phyloP scores from a whole-genome alignment of 768 basidiomycete species.

The Russula vinacea region DNA sequence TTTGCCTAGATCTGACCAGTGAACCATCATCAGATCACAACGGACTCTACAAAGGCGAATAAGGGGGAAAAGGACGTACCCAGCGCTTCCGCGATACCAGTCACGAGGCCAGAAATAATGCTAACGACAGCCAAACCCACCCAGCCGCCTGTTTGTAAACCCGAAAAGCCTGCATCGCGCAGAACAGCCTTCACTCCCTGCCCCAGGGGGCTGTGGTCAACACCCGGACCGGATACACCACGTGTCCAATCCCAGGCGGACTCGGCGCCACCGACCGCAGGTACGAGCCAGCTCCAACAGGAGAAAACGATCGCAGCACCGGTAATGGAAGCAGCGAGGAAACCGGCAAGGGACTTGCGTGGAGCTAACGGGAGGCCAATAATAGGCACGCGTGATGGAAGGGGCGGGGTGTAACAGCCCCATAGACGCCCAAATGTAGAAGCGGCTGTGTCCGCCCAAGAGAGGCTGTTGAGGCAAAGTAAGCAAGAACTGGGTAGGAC shows the following conservation, averaged over 20 bases:
- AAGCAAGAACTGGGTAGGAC: slow-evolving; percentile 1
- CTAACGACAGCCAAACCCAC: slow-evolving; percentile 55
- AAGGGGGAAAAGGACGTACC: slow-evolving; percentile 49
- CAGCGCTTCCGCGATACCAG: slow-evolving; percentile 84
- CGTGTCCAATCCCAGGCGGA: slow-evolving; percentile 57
- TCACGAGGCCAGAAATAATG: slow-evolving; percentile 68
- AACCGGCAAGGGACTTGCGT: slow-evolving; percentile 83
- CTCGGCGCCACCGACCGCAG: slow-evolving; percentile 41
- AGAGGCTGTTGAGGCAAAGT: slow-evolving; percentile 54
- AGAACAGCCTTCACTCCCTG: slow-evolving; percentile 34
- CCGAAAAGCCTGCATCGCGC: slow-evolving; percentile 26
- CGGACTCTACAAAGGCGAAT: not conserved
- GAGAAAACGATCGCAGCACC: slow-evolving; percentile 61
- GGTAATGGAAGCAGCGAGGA: slow-evolving; percentile 70
- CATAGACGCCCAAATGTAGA: slow-evolving; percentile 88
- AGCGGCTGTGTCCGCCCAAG: slow-evolving; percentile 94
- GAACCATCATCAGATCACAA: not conserved
- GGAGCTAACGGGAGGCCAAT: slow-evolving; percentile 67
- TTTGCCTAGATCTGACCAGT: slow-evolving; percentile 64
- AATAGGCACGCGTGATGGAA: slow-evolving; percentile 49
- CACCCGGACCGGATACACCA: slow-evolving; percentile 42
- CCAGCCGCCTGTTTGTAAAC: slow-evolving; percentile 41
- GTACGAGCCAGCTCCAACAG: slow-evolving; percentile 69
- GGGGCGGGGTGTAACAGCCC: slow-evolving; percentile 62
- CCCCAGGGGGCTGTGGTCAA: slow-evolving; percentile 29